These are phyloP conservation scores for Symbiodinium natans DNA, from an alignment of 73 alveolate genomes.

Conservation along the genomic window DNA sequence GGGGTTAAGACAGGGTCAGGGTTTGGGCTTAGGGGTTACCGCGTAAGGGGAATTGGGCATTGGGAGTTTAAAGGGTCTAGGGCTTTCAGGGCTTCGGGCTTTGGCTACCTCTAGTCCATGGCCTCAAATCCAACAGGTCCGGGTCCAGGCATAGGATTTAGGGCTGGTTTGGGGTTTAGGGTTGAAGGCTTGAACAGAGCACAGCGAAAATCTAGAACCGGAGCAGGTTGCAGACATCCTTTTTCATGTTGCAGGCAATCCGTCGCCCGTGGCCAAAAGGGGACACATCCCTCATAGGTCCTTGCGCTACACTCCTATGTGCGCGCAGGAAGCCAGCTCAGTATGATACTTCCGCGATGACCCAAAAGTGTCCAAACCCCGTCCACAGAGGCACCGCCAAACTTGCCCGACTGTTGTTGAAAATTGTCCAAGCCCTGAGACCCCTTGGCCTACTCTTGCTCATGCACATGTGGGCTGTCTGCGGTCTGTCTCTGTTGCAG, in stretches of 20 bases:
- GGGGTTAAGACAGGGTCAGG: neutral
- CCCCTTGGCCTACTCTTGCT: no score
- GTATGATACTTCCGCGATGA: neutral
- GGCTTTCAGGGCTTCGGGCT: no score
- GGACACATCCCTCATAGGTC: neutral
- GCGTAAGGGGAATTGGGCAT: neutral
- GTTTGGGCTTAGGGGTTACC: neutral
- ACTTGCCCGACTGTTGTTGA: neutral
- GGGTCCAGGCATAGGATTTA: no score
- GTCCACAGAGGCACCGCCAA: neutral
- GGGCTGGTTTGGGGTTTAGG: no score
- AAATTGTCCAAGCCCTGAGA: no score
- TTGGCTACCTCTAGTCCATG: no score
- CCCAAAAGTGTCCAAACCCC: conserved; percentile 16
- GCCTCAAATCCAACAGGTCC: no score
- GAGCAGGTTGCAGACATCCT: neutral
- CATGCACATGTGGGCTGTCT: neutral
- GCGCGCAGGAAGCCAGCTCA: neutral
- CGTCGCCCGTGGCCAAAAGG: neutral
- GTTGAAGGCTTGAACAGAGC: no score
- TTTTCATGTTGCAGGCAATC: neutral
- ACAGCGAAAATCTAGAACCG: no score
- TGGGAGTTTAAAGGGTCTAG: no score
- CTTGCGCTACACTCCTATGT: neutral
- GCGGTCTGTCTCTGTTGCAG: neutral